These are phyloP conservation scores for Phytopythium mirpurense DNA, from an alignment of 352 stramenopile genomes.

Conservation along the genomic window DNA sequence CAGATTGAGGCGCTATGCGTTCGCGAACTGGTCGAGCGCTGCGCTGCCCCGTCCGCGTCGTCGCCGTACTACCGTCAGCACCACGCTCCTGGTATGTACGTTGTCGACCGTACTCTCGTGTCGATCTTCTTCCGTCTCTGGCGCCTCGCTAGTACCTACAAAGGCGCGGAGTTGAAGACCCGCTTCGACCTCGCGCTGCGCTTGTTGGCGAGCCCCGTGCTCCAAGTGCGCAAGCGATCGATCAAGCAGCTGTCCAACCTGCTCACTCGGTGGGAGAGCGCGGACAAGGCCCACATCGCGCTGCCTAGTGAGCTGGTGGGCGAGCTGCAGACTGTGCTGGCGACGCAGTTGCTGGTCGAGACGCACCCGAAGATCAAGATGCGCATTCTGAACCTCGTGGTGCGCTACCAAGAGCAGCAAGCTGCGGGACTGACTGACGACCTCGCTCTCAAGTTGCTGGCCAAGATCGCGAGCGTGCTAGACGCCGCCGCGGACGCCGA, in stretches of 20 bases:
- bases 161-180: slow-evolving; percentile 5
- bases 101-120: slow-evolving; percentile 39
- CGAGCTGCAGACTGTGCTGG: slow-evolving; percentile 34
- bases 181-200: slow-evolving; percentile 11
- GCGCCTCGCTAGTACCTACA: slow-evolving; percentile 10
- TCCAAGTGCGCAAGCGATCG: slow-evolving; percentile 60
- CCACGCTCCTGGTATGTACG: slow-evolving; percentile 30
- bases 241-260: slow-evolving; percentile 47
- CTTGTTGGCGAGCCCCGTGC: slow-evolving; percentile 24
- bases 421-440: slow-evolving; percentile 8
- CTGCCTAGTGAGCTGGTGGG: slow-evolving; percentile 9
- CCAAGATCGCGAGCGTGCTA: slow-evolving; percentile 20
- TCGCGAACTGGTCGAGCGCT: slow-evolving; percentile 25
- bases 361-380: slow-evolving; percentile 61
- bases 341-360: slow-evolving; percentile 46
- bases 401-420: slow-evolving; percentile 27
- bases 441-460: slow-evolving; percentile 15
- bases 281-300: slow-evolving; percentile 1
- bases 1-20: slow-evolving; percentile 23
- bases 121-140: slow-evolving; percentile 40
- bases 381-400: slow-evolving; percentile 46
- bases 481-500: slow-evolving; percentile 40
- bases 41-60: not conserved
- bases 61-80: slow-evolving; percentile 4
- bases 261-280: slow-evolving; percentile 2